Conservation (phyloP, 805 yeast genomes). For the Hanseniaspora lindneri region DNA sequence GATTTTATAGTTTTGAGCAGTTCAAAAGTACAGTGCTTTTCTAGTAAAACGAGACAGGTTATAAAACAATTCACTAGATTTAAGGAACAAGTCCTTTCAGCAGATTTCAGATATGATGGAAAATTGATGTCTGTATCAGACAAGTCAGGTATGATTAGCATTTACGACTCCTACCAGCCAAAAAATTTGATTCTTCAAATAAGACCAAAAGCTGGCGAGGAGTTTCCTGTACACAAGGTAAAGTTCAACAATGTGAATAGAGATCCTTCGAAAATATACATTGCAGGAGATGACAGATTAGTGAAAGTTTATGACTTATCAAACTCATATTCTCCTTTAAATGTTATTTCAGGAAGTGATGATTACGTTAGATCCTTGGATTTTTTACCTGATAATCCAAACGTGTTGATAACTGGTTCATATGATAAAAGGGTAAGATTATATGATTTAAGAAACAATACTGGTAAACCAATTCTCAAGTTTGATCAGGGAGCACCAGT, state of each 20-base stretch:
- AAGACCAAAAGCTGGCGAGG: conserved; percentile 52
- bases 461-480: conserved; percentile 43
- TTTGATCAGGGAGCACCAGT: conserved; percentile 72
- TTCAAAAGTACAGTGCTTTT: conserved; percentile 81
- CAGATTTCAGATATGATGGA: conserved; percentile 86
- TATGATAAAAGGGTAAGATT: conserved; percentile 80
- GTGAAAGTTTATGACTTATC: conserved; percentile 82
- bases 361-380: conserved; percentile 80
- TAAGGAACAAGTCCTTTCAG: conserved; percentile 83
- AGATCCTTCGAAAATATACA: conserved; percentile 49
- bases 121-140: conserved; percentile 87
- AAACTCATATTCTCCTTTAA: conserved; percentile 59
- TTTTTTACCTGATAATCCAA: conserved; percentile 64
- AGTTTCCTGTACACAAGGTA: conserved; percentile 78
- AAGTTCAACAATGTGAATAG: conserved; percentile 72
- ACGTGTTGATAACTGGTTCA: conserved; percentile 81
- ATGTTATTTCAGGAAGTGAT: conserved; percentile 58
- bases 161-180: conserved; percentile 73
- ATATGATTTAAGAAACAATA: conserved; percentile 60
- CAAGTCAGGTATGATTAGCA: conserved; percentile 84
- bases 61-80: conserved; percentile 74
- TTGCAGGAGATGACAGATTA: conserved; percentile 84
- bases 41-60: conserved; percentile 89
- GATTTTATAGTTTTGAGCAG: conserved; percentile 91
- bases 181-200: conserved; percentile 68